Evolutionary conservation across 129 eudicot genomes (phyloP), one percentile per base, ranked within the genome.

Genomic region (Logfia minima): DNA sequence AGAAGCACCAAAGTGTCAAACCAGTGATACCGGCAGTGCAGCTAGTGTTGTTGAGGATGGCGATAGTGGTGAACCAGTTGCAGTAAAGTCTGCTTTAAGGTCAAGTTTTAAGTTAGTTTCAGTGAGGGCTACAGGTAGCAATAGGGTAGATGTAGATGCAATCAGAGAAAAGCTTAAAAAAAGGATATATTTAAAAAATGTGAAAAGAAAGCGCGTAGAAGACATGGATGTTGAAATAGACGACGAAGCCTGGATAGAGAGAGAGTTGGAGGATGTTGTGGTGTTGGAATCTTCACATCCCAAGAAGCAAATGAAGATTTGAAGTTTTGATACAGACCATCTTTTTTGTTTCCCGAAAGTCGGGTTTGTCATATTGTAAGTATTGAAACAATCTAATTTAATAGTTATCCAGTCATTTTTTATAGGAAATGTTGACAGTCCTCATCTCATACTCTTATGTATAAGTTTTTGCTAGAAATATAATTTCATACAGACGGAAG

Each of bases 251-350:
- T 86, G 91, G 93, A 86, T 85, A 61, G 88, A 85, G 66, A 86
- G 82, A 72, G 93, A 91, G 77, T 81, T 91, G 59, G 96, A 89
- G 79, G 68, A 76, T n/a, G 96, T 91, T 26, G 75, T 87, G 52
- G 85, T 72, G 79, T 41, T 60, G 62, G 78, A 78, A 63, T 80
- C 88, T 70, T 61, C 79, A 13, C 8, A 28, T 67, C 19, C 84
- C 19, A 76, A 74, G 51, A 89, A 84, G 83, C 78, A 82, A 56
- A 76, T 26, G 61, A 78, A 72, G 64, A 39, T 75, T 53, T 75
- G 75, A 78, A 68, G 34, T 74, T 68, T 51, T 82, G 48, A 31
- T 56, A 28, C 39, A 68, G 43, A 48, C 35, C 24, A 5, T 32
- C n/a, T 67, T 67, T 59, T 22, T 61, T 78, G 55, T 68, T 69